These are phyloP conservation scores for Aspergillus jensenii DNA, from an alignment of 2,329 filamentous ascomycete genomes.

Conservation along the genomic window DNA sequence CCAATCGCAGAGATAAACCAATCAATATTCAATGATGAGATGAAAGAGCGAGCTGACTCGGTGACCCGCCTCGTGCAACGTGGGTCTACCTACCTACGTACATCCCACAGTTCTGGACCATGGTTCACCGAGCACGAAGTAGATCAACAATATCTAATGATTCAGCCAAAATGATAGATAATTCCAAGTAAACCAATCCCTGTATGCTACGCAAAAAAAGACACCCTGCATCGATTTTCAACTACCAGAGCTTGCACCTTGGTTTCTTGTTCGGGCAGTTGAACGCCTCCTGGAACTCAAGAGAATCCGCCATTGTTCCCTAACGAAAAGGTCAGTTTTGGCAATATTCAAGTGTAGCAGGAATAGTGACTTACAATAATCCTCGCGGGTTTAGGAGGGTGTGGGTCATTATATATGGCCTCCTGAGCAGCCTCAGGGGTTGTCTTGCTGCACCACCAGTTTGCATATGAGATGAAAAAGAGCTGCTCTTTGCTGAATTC, in stretches of 20 bases:
- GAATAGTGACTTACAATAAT: slow-evolving; percentile 43
- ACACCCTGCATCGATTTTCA: neutral
- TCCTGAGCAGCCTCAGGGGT: slow-evolving; percentile 59
- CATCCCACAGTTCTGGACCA: neutral
- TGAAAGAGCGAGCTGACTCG: neutral
- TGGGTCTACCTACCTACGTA: neutral
- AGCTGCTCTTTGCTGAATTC: slow-evolving; percentile 66
- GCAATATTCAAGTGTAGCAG: neutral
- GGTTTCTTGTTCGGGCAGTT: slow-evolving; percentile 65
- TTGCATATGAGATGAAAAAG: slow-evolving; percentile 66
- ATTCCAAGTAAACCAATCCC: neutral
- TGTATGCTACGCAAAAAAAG: no score
- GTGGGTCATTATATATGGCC: slow-evolving; percentile 62
- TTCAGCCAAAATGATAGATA: no score
- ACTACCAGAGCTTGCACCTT: slow-evolving; percentile 68
- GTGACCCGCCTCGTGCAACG: neutral
- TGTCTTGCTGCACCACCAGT: slow-evolving; percentile 67
- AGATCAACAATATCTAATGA: no score
- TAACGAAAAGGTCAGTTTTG: slow-evolving; percentile 22
- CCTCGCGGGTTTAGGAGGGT: slow-evolving; percentile 64
- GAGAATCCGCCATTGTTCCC: slow-evolving; percentile 66
- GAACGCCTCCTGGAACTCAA: slow-evolving; percentile 67
- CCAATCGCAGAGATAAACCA: neutral
- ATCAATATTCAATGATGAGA: neutral
- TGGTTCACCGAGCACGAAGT: no score